phyloP scores from a whole-genome alignment of 1,139 yeast genomes.

The Zygosaccharomyces sapae region DNA sequence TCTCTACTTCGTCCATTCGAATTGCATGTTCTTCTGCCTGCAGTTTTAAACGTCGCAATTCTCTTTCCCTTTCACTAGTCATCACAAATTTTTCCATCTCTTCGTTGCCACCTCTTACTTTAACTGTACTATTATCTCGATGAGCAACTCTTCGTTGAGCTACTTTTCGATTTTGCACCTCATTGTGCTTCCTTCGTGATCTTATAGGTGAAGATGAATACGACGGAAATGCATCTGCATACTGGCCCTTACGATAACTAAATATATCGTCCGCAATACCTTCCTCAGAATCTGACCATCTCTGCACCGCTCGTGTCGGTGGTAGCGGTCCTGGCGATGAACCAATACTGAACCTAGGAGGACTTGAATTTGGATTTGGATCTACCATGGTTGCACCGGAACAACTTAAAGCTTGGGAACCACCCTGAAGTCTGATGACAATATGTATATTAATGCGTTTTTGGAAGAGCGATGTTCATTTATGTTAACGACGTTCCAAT shows the following conservation, averaged over 20 bases:
- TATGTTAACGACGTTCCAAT: no score
- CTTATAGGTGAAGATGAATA: slow-evolving; percentile 13
- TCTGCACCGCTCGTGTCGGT: neutral
- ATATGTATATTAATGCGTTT: no score
- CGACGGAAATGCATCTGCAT: slow-evolving; percentile 9
- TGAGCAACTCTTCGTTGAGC: slow-evolving; percentile 12
- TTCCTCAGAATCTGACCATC: slow-evolving; percentile 1
- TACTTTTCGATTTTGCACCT: slow-evolving; percentile 8
- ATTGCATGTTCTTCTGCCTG: slow-evolving; percentile 25
- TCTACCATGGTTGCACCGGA: neutral
- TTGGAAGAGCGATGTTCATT: no score
- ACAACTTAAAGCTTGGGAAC: neutral
- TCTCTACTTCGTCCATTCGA: slow-evolving; percentile 21
- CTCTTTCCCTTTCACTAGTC: slow-evolving; percentile 21
- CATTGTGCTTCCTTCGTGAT: slow-evolving; percentile 5
- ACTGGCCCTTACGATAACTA: slow-evolving; percentile 6
- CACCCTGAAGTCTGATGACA: no score
- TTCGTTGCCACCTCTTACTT: slow-evolving; percentile 26
- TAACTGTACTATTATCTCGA: slow-evolving; percentile 13
- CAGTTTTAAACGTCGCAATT: slow-evolving; percentile 15
- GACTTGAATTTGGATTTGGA: slow-evolving; percentile 70
- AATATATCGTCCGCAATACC: slow-evolving; percentile 10
- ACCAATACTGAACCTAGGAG: slow-evolving; percentile 69
- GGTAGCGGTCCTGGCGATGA: slow-evolving; percentile 3
- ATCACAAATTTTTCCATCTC: slow-evolving; percentile 29